Conservation (phyloP, 495 filamentous ascomycete genomes). For the Durotheca rogersii region DNA sequence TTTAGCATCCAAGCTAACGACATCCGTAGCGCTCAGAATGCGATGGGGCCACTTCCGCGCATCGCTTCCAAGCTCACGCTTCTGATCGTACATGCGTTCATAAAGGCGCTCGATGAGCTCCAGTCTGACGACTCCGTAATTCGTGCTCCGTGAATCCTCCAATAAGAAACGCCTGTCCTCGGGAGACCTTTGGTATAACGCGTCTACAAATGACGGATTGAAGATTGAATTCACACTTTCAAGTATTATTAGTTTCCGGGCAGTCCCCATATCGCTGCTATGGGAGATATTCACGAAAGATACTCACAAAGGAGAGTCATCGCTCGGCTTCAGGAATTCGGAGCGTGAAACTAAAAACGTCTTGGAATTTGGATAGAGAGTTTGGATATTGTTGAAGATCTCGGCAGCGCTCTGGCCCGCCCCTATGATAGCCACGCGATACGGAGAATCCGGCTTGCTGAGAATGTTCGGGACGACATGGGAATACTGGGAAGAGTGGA, state of each 20-base stretch:
- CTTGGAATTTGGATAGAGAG: constrained; percentile 76
- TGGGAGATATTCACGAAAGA: background rate
- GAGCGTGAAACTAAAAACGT: constrained; percentile 75
- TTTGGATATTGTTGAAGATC: constrained; percentile 87
- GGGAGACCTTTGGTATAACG: constrained; percentile 63
- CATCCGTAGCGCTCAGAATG: constrained; percentile 66
- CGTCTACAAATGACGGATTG: constrained; percentile 78
- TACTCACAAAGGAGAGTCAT: constrained; percentile 91
- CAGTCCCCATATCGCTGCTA: background rate
- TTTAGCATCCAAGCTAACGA: constrained; percentile 58
- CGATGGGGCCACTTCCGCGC: constrained; percentile 76
- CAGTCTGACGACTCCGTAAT: constrained; percentile 90
- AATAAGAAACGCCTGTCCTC: constrained; percentile 64
- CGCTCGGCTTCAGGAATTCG: constrained; percentile 80
- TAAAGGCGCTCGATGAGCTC: constrained; percentile 87
- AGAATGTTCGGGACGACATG: constrained; percentile 61
- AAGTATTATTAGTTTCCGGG: constrained; percentile 10
- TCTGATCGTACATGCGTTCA: constrained; percentile 79
- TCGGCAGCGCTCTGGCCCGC: constrained; percentile 92
- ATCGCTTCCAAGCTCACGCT: constrained; percentile 63
- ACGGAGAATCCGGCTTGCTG: constrained; percentile 54
- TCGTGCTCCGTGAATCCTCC: constrained; percentile 70
- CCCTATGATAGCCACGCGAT: constrained; percentile 80
- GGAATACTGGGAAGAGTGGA: constrained; percentile 90
- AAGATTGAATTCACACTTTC: constrained; percentile 92